Evolutionary conservation across 2,329 filamentous ascomycete genomes (phyloP), one percentile per base, ranked within the genome.

Genomic region (Paramyrothecium sp.): DNA sequence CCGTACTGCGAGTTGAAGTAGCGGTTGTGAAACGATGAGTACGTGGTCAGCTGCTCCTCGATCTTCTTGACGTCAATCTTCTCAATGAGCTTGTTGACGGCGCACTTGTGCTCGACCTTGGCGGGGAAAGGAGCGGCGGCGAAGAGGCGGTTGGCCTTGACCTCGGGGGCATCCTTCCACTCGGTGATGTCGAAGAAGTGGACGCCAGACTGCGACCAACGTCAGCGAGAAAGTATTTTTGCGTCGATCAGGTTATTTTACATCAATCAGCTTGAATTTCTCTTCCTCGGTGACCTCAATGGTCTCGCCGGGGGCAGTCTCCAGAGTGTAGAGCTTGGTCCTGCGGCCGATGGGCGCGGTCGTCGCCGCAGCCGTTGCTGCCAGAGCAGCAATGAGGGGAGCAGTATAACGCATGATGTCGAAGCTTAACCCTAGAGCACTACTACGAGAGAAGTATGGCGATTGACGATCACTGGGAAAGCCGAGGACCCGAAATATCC

Each of bases 1-100:
- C 77, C 77, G 57, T 77, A 77, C 0, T 70, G 67, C 5, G 72
- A 75, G 53, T 67, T 67, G 68, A 80, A 81, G 67, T 81, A 78
- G 44, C 75, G 75, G 64, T 75, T 78, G 54, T 73, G 72, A 62
- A 74, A 76, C 53, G 68, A 67, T 16, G 66, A 64, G 30, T 59
- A 57, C 17, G 62, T 58, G 17, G 65, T 69, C 12, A 71, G 61
- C 66, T 73, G 71, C 10, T 66, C 68, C 61, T 71, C 58, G 19
- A 73, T 62, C 21, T 70, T 72, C 52, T 62, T 66, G 53, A 48
- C 38, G 49, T 65, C 57, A 55, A 67, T 56, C 1, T 60, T 63
- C 2, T 54, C 56, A 49, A 38, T 38, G 8, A 60, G 58, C 22
- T 58, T 56, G 19, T 62, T 51, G 46, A 66, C 63, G 33, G 60